Evolutionary conservation across 495 filamentous ascomycete species (phyloP).

Genomic region (Xylaria flabelliformis): DNA sequence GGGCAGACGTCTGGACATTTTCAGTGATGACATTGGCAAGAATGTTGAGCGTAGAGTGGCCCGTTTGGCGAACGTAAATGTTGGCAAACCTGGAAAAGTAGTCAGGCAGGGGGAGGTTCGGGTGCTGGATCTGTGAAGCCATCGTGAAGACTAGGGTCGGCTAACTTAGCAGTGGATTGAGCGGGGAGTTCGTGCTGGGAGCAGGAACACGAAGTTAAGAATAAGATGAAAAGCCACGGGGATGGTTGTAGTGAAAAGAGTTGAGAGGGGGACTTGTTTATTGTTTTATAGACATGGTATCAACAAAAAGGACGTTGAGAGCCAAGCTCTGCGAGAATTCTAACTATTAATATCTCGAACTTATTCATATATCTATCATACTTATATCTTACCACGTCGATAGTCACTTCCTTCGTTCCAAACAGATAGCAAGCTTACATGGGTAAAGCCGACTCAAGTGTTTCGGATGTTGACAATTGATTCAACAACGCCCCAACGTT

Average conservation of each 20-base stretch:
- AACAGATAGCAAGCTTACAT: neutral
- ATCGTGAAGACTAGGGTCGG: slow-evolving; percentile 23
- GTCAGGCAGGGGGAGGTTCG: slow-evolving; percentile 36
- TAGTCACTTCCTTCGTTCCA: neutral
- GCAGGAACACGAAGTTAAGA: neutral
- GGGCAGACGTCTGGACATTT: slow-evolving; percentile 33
- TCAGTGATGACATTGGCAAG: slow-evolving; percentile 33
- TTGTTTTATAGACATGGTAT: neutral
- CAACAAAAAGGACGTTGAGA: neutral
- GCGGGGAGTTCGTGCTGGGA: neutral
- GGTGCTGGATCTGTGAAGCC: slow-evolving; percentile 29
- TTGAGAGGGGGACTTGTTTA: neutral
- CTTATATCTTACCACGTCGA: neutral
- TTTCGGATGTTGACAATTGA: neutral
- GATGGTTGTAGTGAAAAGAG: neutral
- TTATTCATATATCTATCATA: too few relatives aligned
- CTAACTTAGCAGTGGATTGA: neutral
- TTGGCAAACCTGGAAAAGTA: slow-evolving; percentile 42
- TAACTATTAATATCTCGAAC: neutral
- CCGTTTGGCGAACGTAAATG: slow-evolving; percentile 39
- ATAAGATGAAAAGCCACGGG: neutral
- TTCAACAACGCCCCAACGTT: neutral
- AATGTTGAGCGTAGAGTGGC: slow-evolving; percentile 39
- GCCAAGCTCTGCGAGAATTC: neutral
- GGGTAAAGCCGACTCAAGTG: neutral